Percentiles rank a stretch among this genome's conserved stretches.
Conservation (phyloP, 2,329 filamentous ascomycete genomes). For the Apiospora sp. region DNA sequence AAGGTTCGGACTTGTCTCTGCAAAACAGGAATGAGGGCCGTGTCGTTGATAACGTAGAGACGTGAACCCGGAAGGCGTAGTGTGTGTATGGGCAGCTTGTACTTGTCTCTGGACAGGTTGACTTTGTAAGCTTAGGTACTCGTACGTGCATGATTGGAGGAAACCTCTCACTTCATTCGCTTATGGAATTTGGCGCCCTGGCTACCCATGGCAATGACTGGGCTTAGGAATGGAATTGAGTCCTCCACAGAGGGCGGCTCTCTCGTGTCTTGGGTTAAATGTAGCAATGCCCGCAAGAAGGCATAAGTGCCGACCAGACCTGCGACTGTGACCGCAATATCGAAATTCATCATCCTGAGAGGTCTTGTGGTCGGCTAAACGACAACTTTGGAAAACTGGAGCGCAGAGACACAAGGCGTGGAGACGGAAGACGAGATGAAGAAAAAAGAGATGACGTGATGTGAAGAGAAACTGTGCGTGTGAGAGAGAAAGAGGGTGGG, state of each 20-base stretch:
- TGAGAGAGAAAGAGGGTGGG: too few relatives aligned
- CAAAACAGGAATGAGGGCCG: slow-evolving; percentile 23
- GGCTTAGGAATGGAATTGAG: slow-evolving; percentile 38
- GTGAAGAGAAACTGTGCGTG: not conserved
- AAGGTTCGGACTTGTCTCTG: slow-evolving; percentile 25
- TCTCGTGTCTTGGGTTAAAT: slow-evolving; percentile 24
- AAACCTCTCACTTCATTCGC: not conserved
- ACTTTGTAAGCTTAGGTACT: not conserved
- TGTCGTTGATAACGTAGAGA: slow-evolving; percentile 27
- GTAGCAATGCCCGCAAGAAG: slow-evolving; percentile 15
- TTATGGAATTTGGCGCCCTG: not conserved
- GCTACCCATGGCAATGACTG: not conserved
- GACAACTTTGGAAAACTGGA: not conserved
- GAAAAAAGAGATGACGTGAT: not conserved
- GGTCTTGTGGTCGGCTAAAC: not conserved
- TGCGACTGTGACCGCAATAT: not conserved
- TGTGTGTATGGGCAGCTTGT: too few relatives aligned
- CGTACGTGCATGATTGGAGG: not conserved
- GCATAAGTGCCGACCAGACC: not conserved
- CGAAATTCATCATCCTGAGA: not conserved
- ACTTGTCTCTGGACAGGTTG: too few relatives aligned
- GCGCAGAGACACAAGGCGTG: too few relatives aligned
- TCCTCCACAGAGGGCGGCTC: slow-evolving; percentile 10
- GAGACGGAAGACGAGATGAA: not conserved
- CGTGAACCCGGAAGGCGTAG: slow-evolving; percentile 5